phyloP scores from a whole-genome alignment of 78 protist species.

The Neovahlkampfia damariscottae region DNA sequence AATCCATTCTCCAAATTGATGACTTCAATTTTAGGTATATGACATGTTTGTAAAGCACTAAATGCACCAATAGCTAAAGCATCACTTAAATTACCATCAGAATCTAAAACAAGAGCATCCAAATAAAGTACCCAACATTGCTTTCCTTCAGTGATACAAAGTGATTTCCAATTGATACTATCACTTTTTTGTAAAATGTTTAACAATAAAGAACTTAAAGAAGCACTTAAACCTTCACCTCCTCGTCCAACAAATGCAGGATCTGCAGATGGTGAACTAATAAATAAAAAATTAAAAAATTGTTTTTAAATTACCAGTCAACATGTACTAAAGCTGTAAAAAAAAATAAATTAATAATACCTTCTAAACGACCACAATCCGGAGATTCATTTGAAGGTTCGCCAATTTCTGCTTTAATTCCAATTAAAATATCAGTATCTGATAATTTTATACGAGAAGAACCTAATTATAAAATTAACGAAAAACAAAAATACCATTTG shows the following conservation, averaged over 20 bases:
- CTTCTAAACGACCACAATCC: not conserved
- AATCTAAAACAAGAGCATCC: not conserved
- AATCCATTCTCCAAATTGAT: not conserved
- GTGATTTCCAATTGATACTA: not conserved
- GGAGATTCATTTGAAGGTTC: not conserved
- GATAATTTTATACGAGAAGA: not conserved
- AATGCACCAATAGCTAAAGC: not conserved
- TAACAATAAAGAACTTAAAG: not conserved
- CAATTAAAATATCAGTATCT: not conserved
- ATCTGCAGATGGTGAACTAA: not conserved
- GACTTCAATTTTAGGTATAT: not conserved
- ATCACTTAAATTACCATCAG: not conserved
- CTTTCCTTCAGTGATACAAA: not conserved
- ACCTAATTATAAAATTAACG: not conserved
- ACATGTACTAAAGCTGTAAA: too few species aligned
- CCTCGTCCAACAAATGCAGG: not conserved
- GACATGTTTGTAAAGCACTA: not conserved
- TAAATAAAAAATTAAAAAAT: too few species aligned
- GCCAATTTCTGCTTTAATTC: not conserved
- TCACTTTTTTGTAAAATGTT: not conserved
- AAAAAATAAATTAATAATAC: not conserved
- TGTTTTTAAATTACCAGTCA: too few species aligned
- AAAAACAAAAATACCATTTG: too few species aligned
- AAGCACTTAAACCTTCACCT: not conserved
- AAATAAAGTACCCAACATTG: not conserved